These are phyloP conservation scores for Pestalotiopsis sp. DNA, from an alignment of 2,329 filamentous ascomycete species.

Conservation along the genomic window DNA sequence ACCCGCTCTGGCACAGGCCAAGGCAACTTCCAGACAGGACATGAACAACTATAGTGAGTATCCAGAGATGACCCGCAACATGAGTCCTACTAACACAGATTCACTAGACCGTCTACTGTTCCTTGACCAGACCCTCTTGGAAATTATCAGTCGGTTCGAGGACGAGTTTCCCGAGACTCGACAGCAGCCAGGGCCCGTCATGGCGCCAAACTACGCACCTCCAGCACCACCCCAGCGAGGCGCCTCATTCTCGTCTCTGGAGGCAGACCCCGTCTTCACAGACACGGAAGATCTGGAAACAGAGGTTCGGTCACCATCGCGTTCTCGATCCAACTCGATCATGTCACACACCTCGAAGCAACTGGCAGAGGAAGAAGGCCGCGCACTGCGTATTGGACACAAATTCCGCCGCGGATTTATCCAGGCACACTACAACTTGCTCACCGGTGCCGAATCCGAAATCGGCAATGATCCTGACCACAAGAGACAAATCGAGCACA, in stretches of 20 bases:
- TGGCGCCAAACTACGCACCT: constrained; percentile 27
- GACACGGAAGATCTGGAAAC: constrained; percentile 52
- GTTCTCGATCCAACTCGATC: constrained; percentile 56
- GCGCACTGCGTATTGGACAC: constrained; percentile 58
- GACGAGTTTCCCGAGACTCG: constrained; percentile 94
- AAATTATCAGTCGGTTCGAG: constrained; percentile 94
- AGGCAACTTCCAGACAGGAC: constrained; percentile 71
- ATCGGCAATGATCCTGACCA: constrained; percentile 55
- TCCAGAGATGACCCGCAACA: not conserved
- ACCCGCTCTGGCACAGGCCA: constrained; percentile 76
- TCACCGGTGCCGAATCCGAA: constrained; percentile 49
- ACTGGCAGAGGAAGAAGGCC: constrained; percentile 60
- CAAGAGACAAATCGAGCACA: constrained; percentile 56
- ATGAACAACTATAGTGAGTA: constrained; percentile 72
- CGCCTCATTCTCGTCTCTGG: constrained; percentile 34
- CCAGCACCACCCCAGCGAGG: constrained; percentile 23
- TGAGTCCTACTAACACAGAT: constrained; percentile 27
- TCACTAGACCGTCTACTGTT: constrained; percentile 74
- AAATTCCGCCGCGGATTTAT: constrained; percentile 58
- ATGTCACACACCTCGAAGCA: constrained; percentile 53
- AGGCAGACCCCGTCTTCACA: constrained; percentile 43
- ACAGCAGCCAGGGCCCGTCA: constrained; percentile 33
- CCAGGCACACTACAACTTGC: constrained; percentile 52
- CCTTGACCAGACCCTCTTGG: constrained; percentile 83
- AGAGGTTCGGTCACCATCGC: constrained; percentile 42